Evolutionary conservation across 192 early-diverging fungal species (phyloP).

Genomic region (Podochytrium sp.): DNA sequence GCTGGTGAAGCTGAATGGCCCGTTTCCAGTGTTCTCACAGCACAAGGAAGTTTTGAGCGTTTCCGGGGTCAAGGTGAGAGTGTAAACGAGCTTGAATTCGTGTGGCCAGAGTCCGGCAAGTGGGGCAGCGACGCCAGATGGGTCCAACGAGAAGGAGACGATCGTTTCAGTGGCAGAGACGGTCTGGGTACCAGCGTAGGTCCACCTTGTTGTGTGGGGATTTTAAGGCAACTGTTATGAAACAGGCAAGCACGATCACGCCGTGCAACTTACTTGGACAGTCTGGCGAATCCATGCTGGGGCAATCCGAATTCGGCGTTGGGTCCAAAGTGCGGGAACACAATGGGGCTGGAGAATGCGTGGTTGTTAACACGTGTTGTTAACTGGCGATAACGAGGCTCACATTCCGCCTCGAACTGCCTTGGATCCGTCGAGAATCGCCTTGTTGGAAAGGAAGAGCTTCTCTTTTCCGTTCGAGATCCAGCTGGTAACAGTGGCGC

Average conservation of each 20-base stretch:
- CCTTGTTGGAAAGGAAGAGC: slow-evolving; percentile 82
- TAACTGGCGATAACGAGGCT: not conserved
- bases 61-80: slow-evolving; percentile 71
- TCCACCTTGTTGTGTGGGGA: slow-evolving; percentile 46
- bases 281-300: slow-evolving; percentile 42
- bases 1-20: slow-evolving; percentile 79
- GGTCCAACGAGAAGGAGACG: slow-evolving; percentile 62
- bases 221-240: not conserved
- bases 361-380: not conserved
- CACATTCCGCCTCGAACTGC: slow-evolving; percentile 77
- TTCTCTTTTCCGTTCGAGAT: slow-evolving; percentile 72
- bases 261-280: slow-evolving; percentile 16
- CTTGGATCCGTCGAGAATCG: slow-evolving; percentile 86
- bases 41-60: slow-evolving; percentile 74
- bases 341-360: slow-evolving; percentile 56
- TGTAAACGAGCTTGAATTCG: slow-evolving; percentile 76
- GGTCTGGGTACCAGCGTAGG: slow-evolving; percentile 49
- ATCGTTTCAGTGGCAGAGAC: slow-evolving; percentile 53
- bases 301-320: slow-evolving; percentile 21
- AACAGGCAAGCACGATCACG: not conserved
- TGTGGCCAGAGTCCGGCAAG: slow-evolving; percentile 67
- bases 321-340: slow-evolving; percentile 79
- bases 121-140: slow-evolving; percentile 57
- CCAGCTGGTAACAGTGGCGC: slow-evolving; percentile 95
- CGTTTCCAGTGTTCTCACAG: slow-evolving; percentile 74